These are phyloP conservation scores for Moricandia moricandioides DNA, from an alignment of 345 rosid genomes.

Conservation along the genomic window DNA sequence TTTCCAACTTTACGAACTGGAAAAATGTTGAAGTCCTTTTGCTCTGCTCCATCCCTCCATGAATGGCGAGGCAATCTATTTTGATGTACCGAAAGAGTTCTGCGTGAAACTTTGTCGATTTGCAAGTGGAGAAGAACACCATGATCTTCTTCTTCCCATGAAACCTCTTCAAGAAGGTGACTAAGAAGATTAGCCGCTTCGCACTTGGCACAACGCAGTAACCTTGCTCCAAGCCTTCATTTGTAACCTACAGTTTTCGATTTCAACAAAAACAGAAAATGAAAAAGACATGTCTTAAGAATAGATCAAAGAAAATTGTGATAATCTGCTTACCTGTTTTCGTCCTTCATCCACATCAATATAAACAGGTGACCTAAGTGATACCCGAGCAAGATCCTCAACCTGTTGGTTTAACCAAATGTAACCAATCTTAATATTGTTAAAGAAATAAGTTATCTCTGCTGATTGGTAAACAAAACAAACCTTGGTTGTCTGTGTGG, in stretches of 20 bases:
- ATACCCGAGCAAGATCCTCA: constrained; percentile 90
- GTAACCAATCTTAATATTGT: not conserved
- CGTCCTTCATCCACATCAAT: constrained; percentile 92
- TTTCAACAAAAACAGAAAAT: not conserved
- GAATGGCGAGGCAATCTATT: constrained; percentile 81
- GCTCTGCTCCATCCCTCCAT: constrained; percentile 90
- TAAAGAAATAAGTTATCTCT: not conserved
- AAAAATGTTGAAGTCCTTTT: constrained; percentile 88
- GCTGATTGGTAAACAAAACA: constrained; percentile 29
- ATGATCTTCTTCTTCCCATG: constrained; percentile 84
- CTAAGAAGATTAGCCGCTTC: constrained; percentile 75
- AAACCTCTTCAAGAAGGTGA: constrained; percentile 81
- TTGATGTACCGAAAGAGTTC: constrained; percentile 81
- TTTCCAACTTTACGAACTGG: constrained; percentile 84
- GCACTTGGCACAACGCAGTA: constrained; percentile 84
- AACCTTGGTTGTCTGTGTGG: constrained; percentile 92
- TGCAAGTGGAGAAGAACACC: constrained; percentile 98
- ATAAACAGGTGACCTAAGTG: constrained; percentile 74
- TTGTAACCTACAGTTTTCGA: constrained; percentile 67
- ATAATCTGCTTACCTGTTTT: constrained; percentile 51
- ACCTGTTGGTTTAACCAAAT: constrained; percentile 44
- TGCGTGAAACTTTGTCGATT: constrained; percentile 80
- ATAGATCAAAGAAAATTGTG: not conserved
- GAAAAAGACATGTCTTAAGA: not conserved
- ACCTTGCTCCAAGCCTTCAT: constrained; percentile 94